Evolutionary conservation across 352 stramenopile genomes (phyloP).

Genomic region (Globisporangium acanthophoron): DNA sequence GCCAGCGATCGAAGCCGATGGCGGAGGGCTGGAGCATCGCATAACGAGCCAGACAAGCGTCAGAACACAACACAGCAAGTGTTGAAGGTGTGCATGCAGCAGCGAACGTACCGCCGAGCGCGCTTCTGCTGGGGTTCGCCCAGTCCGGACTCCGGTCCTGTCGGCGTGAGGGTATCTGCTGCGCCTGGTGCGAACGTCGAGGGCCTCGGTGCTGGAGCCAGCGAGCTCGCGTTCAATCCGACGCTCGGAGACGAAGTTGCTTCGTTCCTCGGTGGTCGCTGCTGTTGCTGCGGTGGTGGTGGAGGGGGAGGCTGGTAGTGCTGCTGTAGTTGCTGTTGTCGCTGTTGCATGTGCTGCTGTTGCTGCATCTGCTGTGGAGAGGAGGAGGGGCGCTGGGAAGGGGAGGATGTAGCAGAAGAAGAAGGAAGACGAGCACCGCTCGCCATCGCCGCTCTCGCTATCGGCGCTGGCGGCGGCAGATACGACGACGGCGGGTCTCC

Average conservation of each 20-base stretch:
- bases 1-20: conserved; percentile 17
- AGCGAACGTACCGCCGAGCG: conserved; percentile 31
- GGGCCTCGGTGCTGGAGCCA: not conserved
- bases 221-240: not conserved
- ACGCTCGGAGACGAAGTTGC: not conserved
- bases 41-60: not conserved
- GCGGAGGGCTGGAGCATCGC: conserved; percentile 3
- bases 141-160: not conserved
- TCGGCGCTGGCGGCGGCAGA: too few relatives aligned
- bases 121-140: conserved; percentile 33
- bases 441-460: not conserved
- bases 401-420: too few relatives aligned
- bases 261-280: not conserved
- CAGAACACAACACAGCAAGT: too few relatives aligned
- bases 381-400: not conserved
- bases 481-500: conserved; percentile 3
- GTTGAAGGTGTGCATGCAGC: not conserved
- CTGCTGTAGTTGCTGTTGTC: not conserved
- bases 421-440: not conserved
- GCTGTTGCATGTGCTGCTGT: not conserved
- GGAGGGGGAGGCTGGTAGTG: not conserved
- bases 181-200: not conserved
- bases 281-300: not conserved
- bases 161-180: too few relatives aligned
- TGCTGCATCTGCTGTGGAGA: not conserved